Evolutionary conservation across 2,329 filamentous ascomycete species (phyloP).

Genomic region (Aspergillus arachidicola): DNA sequence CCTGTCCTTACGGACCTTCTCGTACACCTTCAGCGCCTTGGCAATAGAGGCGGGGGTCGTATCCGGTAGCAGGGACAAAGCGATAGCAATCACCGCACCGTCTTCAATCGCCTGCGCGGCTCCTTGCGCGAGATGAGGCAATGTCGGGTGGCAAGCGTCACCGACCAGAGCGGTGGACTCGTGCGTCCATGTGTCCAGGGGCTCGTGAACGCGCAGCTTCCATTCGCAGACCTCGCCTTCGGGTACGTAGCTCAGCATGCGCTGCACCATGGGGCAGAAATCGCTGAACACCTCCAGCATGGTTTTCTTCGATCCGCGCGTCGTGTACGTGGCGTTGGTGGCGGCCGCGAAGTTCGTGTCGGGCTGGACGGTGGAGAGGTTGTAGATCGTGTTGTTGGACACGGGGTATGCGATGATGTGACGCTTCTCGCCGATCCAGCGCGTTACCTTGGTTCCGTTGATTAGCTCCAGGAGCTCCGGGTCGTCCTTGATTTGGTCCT

Average conservation of each 20-base stretch:
- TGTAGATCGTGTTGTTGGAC: slow-evolving; percentile 65
- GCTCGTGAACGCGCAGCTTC: slow-evolving; percentile 64
- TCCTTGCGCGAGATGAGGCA: slow-evolving; percentile 66
- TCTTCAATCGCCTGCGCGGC: slow-evolving; percentile 69
- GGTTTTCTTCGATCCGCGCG: slow-evolving; percentile 60
- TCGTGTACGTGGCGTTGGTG: slow-evolving; percentile 64
- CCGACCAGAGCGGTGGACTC: slow-evolving; percentile 57
- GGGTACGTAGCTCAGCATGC: slow-evolving; percentile 63
- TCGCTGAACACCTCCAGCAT: slow-evolving; percentile 63
- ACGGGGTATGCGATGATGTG: slow-evolving; percentile 71
- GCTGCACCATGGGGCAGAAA: slow-evolving; percentile 63
- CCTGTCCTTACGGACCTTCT: slow-evolving; percentile 58
- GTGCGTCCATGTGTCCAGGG: slow-evolving; percentile 64
- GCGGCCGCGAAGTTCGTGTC: slow-evolving; percentile 62
- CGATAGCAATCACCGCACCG: slow-evolving; percentile 58
- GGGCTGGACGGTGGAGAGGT: slow-evolving; percentile 65
- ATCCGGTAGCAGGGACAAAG: slow-evolving; percentile 53
- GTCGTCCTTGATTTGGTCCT: slow-evolving; percentile 48
- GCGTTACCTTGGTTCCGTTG: slow-evolving; percentile 58
- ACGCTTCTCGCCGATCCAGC: slow-evolving; percentile 68
- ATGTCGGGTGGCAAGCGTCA: slow-evolving; percentile 64
- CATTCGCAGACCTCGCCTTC: slow-evolving; percentile 69
- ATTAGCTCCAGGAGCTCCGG: slow-evolving; percentile 60
- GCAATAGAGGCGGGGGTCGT: slow-evolving; percentile 50
- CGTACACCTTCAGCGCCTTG: slow-evolving; percentile 59